Percentiles rank a stretch among this genome's conserved stretches.
Evolutionary conservation across 2,329 filamentous ascomycete genomes (phyloP).

Genomic region (Myriosclerotinia curreyana): DNA sequence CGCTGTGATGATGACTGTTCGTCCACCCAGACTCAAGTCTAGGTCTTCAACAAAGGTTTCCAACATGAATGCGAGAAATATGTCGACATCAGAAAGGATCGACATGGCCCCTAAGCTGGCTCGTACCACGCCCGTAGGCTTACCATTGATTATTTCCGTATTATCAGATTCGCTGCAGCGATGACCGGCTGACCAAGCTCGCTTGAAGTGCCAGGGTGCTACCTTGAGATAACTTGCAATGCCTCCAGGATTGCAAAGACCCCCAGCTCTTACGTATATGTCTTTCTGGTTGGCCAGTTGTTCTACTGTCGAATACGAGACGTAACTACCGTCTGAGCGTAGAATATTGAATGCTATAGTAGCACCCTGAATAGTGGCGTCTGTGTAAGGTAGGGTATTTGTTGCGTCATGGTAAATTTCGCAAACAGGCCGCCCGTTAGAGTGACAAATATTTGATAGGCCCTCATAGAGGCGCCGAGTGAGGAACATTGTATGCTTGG

Average conservation of each 20-base stretch:
- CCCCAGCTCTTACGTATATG: constrained; percentile 82
- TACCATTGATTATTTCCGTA: constrained; percentile 64
- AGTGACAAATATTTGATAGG: constrained; percentile 61
- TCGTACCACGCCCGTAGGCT: constrained; percentile 82
- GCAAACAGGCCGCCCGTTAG: constrained; percentile 49
- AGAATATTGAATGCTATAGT: constrained; percentile 80
- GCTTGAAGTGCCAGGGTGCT: constrained; percentile 74
- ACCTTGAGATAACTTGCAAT: constrained; percentile 69
- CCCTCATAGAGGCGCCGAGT: constrained; percentile 55
- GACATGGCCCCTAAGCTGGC: constrained; percentile 90
- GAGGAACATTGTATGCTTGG: constrained; percentile 67
- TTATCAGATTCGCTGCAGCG: constrained; percentile 83
- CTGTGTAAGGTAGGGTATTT: constrained; percentile 34
- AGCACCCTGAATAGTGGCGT: constrained; percentile 54
- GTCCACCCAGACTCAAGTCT: background rate
- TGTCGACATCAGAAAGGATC: constrained; percentile 67
- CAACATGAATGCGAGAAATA: constrained; percentile 65
- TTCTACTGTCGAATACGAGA: constrained; percentile 78
- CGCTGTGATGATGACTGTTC: background rate
- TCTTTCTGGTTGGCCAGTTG: constrained; percentile 75
- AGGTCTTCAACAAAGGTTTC: constrained; percentile 43
- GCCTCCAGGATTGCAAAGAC: constrained; percentile 87
- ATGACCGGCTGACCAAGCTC: constrained; percentile 79
- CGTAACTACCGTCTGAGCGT: constrained; percentile 66
- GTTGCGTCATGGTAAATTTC: constrained; percentile 38